Evolutionary conservation across 176 grass and related monocot genomes (phyloP).

Genomic region (Avena atlantica): DNA sequence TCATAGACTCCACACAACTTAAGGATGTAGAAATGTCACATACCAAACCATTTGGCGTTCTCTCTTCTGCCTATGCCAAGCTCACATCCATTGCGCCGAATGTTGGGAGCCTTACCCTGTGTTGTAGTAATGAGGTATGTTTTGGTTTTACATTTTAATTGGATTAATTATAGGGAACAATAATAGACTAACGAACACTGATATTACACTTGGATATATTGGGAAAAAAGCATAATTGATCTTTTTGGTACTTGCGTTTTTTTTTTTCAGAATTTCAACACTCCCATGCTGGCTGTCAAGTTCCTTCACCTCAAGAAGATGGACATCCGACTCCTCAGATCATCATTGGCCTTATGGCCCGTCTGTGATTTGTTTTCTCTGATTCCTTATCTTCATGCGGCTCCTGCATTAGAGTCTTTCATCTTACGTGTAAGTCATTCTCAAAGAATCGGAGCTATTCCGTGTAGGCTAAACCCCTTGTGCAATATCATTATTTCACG

Average conservation of each 20-base stretch:
- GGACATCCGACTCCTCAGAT: neutral
- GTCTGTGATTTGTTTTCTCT: constrained; percentile 2
- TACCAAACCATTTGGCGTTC: neutral
- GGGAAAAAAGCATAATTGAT: neutral
- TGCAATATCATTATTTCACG: neutral
- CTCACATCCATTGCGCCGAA: neutral
- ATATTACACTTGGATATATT: neutral
- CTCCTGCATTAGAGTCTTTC: neutral
- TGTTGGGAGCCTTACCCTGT: neutral
- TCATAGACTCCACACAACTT: neutral
- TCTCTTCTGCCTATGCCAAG: neutral
- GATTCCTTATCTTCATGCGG: neutral
- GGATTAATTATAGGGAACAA: neutral
- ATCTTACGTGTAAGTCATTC: neutral
- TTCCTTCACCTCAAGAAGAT: neutral
- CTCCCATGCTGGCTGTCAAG: neutral
- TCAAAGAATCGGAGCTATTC: neutral
- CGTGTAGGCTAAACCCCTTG: neutral
- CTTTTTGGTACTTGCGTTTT: neutral
- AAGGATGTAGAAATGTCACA: neutral
- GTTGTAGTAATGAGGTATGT: neutral
- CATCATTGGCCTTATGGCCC: neutral
- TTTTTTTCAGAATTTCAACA: neutral
- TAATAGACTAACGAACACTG: neutral
- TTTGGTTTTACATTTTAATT: neutral